Conservation (phyloP, 164 flowering plant species). For the Houttuynia cordata region DNA sequence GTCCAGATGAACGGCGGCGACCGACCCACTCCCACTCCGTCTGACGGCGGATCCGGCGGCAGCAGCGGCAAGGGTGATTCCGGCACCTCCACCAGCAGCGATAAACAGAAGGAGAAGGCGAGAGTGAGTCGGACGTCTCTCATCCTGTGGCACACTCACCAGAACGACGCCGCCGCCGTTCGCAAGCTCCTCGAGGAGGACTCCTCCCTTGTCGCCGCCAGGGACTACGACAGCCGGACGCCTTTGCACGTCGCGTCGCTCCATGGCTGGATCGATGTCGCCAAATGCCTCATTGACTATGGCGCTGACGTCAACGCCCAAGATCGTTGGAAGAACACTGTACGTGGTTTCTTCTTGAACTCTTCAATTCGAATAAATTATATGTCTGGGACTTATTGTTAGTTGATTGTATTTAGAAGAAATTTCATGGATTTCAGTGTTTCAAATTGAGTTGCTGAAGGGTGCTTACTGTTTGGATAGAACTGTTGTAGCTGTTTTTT, state of each 20-base stretch:
- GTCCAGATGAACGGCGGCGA: neutral
- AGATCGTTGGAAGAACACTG: slow-evolving; percentile 99
- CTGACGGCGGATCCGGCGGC: too few relatives aligned
- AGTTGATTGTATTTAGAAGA: neutral
- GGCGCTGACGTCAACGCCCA: slow-evolving; percentile 95
- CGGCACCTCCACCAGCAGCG: too few relatives aligned
- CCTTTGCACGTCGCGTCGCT: slow-evolving; percentile 95
- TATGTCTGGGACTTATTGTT: neutral
- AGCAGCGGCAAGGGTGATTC: too few relatives aligned
- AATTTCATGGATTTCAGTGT: neutral
- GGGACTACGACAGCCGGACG: slow-evolving; percentile 83
- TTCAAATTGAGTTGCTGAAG: neutral
- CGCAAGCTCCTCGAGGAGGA: slow-evolving; percentile 88
- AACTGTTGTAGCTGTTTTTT: neutral
- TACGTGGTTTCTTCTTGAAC: slow-evolving; percentile 7
- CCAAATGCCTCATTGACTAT: slow-evolving; percentile 61
- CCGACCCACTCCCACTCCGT: too few relatives aligned
- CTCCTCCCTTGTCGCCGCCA: slow-evolving; percentile 56
- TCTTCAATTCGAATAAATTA: neutral
- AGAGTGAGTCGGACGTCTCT: slow-evolving; percentile 76
- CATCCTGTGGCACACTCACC: slow-evolving; percentile 96
- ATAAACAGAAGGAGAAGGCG: slow-evolving; percentile 80
- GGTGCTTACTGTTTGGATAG: neutral
- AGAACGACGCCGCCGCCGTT: slow-evolving; percentile 77
- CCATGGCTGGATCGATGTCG: slow-evolving; percentile 92